Evolutionary conservation across 768 basidiomycete genomes (phyloP).

Genomic region (Rhodosporidiobolus sp.): DNA sequence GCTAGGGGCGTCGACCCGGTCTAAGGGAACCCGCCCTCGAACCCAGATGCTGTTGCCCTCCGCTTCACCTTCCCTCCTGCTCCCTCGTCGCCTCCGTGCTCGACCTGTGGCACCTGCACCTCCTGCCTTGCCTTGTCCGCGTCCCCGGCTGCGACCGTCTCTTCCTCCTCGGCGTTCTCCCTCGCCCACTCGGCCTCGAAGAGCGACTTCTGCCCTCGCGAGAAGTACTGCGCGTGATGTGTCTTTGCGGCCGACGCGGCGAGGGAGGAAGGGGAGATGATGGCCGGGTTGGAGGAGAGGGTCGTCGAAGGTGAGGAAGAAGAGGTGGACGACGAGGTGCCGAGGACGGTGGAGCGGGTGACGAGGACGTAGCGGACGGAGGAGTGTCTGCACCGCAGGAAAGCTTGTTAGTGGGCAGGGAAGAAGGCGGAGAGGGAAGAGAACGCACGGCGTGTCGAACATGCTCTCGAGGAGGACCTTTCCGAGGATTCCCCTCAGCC

Average conservation of each 20-base stretch:
- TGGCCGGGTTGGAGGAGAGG: too few relatives aligned
- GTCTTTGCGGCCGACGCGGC: neutral
- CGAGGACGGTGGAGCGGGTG: constrained; percentile 21
- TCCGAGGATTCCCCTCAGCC: constrained; percentile 87
- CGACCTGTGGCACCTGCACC: neutral
- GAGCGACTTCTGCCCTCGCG: constrained; percentile 37
- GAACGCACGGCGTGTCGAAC: constrained; percentile 57
- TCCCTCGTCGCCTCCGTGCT: too few relatives aligned
- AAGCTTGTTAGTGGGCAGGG: constrained; percentile 67
- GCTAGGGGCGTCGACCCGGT: neutral
- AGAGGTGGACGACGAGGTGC: neutral
- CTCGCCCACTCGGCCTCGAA: constrained; percentile 39
- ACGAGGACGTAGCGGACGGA: constrained; percentile 31
- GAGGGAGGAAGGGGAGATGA: neutral
- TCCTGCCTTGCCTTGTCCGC: too few relatives aligned
- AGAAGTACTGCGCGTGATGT: constrained; percentile 21
- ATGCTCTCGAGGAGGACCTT: constrained; percentile 77
- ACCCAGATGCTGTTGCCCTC: constrained; percentile 1
- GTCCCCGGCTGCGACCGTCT: neutral
- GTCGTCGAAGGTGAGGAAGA: neutral
- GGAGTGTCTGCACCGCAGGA: constrained; percentile 51
- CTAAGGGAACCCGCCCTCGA: neutral
- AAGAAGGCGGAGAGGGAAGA: neutral
- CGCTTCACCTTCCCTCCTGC: constrained; percentile 9
- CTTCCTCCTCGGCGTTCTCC: neutral